Evolutionary conservation across 371 early-diverging fungal genomes (phyloP).

Genomic region (Lichtheimia hyalospora): DNA sequence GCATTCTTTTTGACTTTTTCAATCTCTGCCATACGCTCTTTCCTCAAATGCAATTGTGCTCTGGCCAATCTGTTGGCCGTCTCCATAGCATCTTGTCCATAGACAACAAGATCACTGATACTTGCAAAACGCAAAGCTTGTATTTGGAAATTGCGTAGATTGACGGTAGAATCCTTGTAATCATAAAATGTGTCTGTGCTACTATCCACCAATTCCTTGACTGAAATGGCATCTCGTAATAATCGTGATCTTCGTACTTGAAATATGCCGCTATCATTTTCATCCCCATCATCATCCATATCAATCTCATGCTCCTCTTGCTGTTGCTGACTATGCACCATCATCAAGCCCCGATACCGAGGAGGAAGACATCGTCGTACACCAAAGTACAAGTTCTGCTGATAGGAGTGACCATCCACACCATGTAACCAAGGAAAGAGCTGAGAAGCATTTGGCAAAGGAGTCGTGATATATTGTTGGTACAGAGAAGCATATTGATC

Average conservation of each 20-base stretch:
- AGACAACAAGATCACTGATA: constrained; percentile 57
- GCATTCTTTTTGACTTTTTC: constrained; percentile 13
- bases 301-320: no score
- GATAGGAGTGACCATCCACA: constrained; percentile 50
- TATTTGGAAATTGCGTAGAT: constrained; percentile 60
- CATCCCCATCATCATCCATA: constrained; percentile 6
- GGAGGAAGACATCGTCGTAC: constrained; percentile 44
- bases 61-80: constrained; percentile 39
- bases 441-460: constrained; percentile 48
- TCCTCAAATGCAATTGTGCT: constrained; percentile 42
- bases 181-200: constrained; percentile 18
- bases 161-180: constrained; percentile 40
- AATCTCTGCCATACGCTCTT: constrained; percentile 9
- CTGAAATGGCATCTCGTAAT: constrained; percentile 18
- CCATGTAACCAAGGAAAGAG: constrained; percentile 71
- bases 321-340: constrained; percentile 24
- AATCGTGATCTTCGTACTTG: constrained; percentile 11
- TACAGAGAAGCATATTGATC: constrained; percentile 14
- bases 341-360: constrained; percentile 39
- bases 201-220: constrained; percentile 4
- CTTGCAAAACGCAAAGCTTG: constrained; percentile 57
- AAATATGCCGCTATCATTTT: background rate
- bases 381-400: constrained; percentile 61
- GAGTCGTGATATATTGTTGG: constrained; percentile 30
- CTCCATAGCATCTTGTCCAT: constrained; percentile 34